Evolutionary conservation across 805 yeast species (phyloP).

Genomic region (Kodamaea fukazawae): DNA sequence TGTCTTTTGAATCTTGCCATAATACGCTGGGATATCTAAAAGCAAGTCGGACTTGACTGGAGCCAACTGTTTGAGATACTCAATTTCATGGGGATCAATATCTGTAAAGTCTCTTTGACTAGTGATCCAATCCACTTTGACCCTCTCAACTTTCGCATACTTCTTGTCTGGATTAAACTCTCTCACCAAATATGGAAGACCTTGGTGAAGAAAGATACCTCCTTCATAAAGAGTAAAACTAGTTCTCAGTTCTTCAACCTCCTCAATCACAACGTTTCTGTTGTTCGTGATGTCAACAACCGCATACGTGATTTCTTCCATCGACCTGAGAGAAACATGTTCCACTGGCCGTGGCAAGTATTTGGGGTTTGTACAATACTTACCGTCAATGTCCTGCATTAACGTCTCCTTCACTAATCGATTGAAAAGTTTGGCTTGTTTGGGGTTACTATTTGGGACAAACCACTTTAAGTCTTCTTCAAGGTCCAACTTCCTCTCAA

Average conservation of each 20-base stretch:
- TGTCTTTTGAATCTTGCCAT: constrained; percentile 71
- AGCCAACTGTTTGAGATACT: constrained; percentile 54
- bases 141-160: constrained; percentile 82
- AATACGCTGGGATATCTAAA: constrained; percentile 58
- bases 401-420: constrained; percentile 39
- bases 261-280: constrained; percentile 77
- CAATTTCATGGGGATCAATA: constrained; percentile 80
- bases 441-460: constrained; percentile 29
- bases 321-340: constrained; percentile 74
- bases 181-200: constrained; percentile 79
- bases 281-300: constrained; percentile 86
- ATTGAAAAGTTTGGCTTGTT: constrained; percentile 17
- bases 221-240: constrained; percentile 89
- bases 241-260: constrained; percentile 83
- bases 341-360: constrained; percentile 82
- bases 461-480: constrained; percentile 59
- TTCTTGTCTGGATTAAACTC: constrained; percentile 79
- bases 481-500: constrained; percentile 65
- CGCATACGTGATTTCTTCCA: constrained; percentile 78
- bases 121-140: constrained; percentile 92
- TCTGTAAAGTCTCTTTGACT: constrained; percentile 89
- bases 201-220: constrained; percentile 92
- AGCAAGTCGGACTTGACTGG: constrained; percentile 34
- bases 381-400: constrained; percentile 29
- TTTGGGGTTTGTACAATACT: constrained; percentile 35